Evolutionary conservation across 2,329 filamentous ascomycete genomes (phyloP), one percentile per base, ranked within the genome.

Genomic region (Trichocomaceae sp.): DNA sequence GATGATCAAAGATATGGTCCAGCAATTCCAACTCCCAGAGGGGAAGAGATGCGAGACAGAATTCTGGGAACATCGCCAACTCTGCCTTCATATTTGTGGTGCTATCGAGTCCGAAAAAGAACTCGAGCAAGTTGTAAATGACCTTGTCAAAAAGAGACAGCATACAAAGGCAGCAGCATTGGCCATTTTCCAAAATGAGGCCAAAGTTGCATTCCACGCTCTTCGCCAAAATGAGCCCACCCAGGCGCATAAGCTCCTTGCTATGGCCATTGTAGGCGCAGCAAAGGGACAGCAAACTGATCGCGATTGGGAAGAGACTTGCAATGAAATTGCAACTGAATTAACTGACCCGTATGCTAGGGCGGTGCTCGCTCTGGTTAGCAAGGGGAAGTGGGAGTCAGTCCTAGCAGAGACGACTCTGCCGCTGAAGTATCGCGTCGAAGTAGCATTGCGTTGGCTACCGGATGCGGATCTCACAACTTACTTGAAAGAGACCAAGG

Each of bases 151-250:
- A 5, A 69, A 78, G 47, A 77, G 77, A 15, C 73, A 83, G 45
- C 76, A 82, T 59, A 83, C 83, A 49, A 83, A 84, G 69, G 83
- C 83, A 15, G 81, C 84, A 50, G 81, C 82, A 1, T 68, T 84
- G 42, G 82, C 83, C 2, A 74, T 84, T 4, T 81, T 85, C 59
- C 79, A 84, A 56, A 77, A 79, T 50, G 75, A 83, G 62, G 77
- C 78, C 29, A 79, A 83, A 55, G 68, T 84, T 6, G 83, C 82
- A 3, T 75, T 83, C 37, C 70, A 78, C 42, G 74, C 82, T 1
- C 71, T 86, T 13, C 76, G 79, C 29, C 75, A 75, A 7, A 80
- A 80, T 57, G 75, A 78, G 20, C 73, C 79, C 1, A 55, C 73
- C 63, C 59, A 84, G 73, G 78, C 81, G 2, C 77, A 82, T 54